Conservation (phyloP, 495 filamentous ascomycete genomes). For the Pyrenopolyporus hunteri region DNA sequence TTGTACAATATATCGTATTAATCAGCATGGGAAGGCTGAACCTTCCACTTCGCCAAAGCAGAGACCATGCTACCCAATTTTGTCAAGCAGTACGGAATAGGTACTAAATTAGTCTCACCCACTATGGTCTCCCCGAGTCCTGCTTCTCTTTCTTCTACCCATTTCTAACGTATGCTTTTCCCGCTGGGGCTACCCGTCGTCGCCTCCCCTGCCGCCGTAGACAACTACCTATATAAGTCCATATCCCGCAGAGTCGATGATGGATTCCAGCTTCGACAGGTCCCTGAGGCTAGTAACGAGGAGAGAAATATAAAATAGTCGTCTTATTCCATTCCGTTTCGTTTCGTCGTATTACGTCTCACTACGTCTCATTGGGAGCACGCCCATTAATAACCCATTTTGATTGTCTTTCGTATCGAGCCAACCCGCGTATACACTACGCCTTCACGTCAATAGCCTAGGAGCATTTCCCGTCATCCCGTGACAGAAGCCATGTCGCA, state of each 20-base stretch:
- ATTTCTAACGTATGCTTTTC: not conserved
- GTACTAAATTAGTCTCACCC: not conserved
- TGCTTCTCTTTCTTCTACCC: not conserved
- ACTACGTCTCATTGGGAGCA: no score
- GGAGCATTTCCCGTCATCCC: not conserved
- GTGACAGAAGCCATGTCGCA: not conserved
- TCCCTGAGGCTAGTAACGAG: no score
- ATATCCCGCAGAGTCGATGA: no score
- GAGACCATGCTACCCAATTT: not conserved
- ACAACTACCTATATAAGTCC: not conserved
- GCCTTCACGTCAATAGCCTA: not conserved
- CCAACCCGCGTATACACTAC: not conserved
- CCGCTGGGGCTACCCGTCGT: not conserved
- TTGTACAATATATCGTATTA: no score
- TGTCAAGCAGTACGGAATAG: not conserved
- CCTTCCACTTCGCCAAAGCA: not conserved
- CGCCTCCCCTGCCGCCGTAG: not conserved
- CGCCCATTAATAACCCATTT: no score
- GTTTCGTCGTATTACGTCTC: no score
- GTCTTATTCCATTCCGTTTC: no score
- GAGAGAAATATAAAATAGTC: no score
- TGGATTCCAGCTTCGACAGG: no score
- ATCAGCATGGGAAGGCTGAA: not conserved
- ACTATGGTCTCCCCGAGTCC: no score
- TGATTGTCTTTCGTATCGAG: no score